Conservation (phyloP, 202 grass and related monocot species). For the Schoenoplectus tabernaemontani region DNA sequence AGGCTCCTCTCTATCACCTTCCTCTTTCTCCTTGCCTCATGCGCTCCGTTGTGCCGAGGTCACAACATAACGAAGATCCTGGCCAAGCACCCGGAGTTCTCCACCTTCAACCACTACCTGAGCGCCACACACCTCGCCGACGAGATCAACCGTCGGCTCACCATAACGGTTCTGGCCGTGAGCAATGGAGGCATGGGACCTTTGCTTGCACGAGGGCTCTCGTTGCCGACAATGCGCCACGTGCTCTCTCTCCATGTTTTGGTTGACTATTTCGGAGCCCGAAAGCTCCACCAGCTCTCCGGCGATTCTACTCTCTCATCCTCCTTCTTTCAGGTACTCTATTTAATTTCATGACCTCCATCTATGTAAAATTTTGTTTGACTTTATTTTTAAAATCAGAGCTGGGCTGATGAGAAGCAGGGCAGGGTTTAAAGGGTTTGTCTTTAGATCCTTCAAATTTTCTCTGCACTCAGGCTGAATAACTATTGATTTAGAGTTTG, state of each 20-base stretch:
- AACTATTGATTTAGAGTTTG: background rate
- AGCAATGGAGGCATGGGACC: slow-evolving; percentile 37
- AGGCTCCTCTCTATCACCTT: slow-evolving; percentile 2
- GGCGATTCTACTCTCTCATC: background rate
- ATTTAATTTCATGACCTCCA: background rate
- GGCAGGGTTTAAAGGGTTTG: background rate
- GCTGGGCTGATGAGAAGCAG: background rate
- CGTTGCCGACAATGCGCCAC: slow-evolving; percentile 13
- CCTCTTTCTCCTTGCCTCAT: slow-evolving; percentile 8
- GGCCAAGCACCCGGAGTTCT: slow-evolving; percentile 28
- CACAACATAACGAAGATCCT: slow-evolving; percentile 57
- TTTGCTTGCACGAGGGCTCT: slow-evolving; percentile 18
- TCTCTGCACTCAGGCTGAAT: background rate
- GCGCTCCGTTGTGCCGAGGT: slow-evolving; percentile 4
- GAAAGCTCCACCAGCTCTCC: slow-evolving; percentile 34
- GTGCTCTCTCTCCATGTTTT: slow-evolving; percentile 43
- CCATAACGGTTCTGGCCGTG: slow-evolving; percentile 51
- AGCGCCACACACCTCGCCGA: slow-evolving; percentile 34
- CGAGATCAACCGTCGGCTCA: slow-evolving; percentile 32
- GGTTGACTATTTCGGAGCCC: slow-evolving; percentile 43
- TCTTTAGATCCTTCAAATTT: background rate
- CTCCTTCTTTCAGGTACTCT: slow-evolving; percentile 33
- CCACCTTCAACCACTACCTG: slow-evolving; percentile 52
- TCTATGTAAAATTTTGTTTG: background rate
- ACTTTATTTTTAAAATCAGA: background rate